These are phyloP conservation scores for Leptodontidium sp. DNA, from an alignment of 2,329 filamentous ascomycete species.

Conservation along the genomic window DNA sequence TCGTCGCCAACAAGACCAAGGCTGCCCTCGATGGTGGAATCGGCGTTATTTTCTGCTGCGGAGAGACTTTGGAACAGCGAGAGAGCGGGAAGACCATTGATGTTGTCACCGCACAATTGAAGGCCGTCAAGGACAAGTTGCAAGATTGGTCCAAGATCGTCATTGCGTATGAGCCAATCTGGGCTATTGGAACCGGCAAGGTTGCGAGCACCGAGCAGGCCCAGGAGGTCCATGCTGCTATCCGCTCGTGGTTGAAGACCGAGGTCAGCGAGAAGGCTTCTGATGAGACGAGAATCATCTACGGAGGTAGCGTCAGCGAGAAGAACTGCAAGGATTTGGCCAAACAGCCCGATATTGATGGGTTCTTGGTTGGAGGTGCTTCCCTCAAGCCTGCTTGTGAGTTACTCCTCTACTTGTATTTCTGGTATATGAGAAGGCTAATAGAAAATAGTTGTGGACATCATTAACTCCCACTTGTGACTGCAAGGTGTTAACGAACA, in stretches of 20 bases:
- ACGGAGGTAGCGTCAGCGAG: conserved; percentile 95
- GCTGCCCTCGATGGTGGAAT: conserved; percentile 86
- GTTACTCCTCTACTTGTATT: conserved; percentile 43
- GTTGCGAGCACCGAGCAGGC: conserved; percentile 89
- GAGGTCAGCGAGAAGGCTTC: conserved; percentile 78
- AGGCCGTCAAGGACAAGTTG: conserved; percentile 80
- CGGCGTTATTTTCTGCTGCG: conserved; percentile 95
- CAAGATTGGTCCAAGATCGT: conserved; percentile 94
- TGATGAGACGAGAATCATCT: conserved; percentile 91
- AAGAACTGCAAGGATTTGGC: conserved; percentile 97
- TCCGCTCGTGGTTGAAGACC: conserved; percentile 86
- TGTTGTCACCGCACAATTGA: conserved; percentile 85
- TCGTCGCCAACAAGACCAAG: conserved; percentile 95
- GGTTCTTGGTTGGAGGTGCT: conserved; percentile 95
- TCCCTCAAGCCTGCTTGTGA: conserved; percentile 95
- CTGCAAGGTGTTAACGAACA: conserved; percentile 27
- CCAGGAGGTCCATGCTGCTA: conserved; percentile 91
- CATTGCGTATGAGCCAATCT: conserved; percentile 98
- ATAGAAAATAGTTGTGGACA: conserved; percentile 61
- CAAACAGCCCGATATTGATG: conserved; percentile 95
- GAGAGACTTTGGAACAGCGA: conserved; percentile 92
- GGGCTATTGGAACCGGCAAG: conserved; percentile 94
- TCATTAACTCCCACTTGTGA: conserved; percentile 66
- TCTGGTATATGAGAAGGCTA: conserved; percentile 23
- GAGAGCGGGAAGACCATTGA: conserved; percentile 86